phyloP scores from a whole-genome alignment of 2,329 filamentous ascomycete species.

The Didymella lethalis region DNA sequence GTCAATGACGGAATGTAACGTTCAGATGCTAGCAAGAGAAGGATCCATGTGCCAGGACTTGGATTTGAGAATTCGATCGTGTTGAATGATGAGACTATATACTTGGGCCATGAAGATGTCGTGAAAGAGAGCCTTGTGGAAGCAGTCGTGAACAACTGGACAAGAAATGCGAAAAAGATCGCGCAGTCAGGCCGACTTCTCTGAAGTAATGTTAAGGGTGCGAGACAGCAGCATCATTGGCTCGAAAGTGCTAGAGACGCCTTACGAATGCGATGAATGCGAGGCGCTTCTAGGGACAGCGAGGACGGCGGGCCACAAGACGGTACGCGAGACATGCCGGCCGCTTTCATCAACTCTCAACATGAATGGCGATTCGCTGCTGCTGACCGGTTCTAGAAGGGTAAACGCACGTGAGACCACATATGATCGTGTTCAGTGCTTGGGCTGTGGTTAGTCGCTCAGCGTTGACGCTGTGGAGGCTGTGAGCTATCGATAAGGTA shows the following conservation, averaged over 20 bases:
- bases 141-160: not conserved
- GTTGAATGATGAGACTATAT: not conserved
- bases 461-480: slow-evolving; percentile 25
- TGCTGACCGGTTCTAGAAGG: slow-evolving; percentile 9
- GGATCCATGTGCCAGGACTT: not conserved
- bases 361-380: not conserved
- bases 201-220: not conserved
- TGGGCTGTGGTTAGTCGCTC: slow-evolving; percentile 15
- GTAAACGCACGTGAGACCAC: slow-evolving; percentile 3
- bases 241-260: not conserved
- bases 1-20: not conserved
- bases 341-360: not conserved
- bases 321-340: not conserved
- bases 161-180: not conserved
- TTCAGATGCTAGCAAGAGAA: not conserved
- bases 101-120: not conserved
- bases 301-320: not conserved
- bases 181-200: slow-evolving; percentile 12
- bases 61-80: not conserved
- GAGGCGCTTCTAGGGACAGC: slow-evolving; percentile 17
- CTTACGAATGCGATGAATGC: slow-evolving; percentile 41
- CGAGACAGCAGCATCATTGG: not conserved
- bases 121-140: slow-evolving; percentile 5
- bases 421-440: not conserved
- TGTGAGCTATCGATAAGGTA: slow-evolving; percentile 21